Conservation (phyloP, 257 asterid genomes). For the Lycium barbarum region DNA sequence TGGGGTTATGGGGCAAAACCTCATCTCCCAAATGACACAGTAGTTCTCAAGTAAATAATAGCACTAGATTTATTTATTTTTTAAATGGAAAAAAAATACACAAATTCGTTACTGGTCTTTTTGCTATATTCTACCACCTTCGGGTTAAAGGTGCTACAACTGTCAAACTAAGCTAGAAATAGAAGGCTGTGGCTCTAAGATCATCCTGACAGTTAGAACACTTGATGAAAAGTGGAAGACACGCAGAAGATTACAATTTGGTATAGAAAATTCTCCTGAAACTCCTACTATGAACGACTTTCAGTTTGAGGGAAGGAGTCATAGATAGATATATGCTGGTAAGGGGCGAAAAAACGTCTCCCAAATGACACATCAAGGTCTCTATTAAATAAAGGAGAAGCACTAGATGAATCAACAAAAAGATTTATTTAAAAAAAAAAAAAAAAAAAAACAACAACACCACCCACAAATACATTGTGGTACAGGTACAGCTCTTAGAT, state of each 20-base stretch:
- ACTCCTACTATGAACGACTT: not conserved
- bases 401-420: not conserved
- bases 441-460: not conserved
- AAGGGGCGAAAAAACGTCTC: not conserved
- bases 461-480: not conserved
- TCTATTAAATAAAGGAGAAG: not conserved
- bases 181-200: not conserved
- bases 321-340: not conserved
- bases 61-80: not conserved
- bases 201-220: not conserved
- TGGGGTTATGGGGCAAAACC: not conserved
- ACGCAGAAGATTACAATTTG: not conserved
- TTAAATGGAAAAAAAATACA: not conserved
- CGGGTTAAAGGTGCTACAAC: not conserved
- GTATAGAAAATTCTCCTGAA: constrained; percentile 18
- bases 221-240: not conserved
- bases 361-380: constrained; percentile 10
- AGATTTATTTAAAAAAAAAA: not conserved
- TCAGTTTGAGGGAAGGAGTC: constrained; percentile 7
- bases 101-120: not conserved
- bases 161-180: constrained; percentile 2
- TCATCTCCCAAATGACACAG: constrained; percentile 1
- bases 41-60: not conserved
- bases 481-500: not conserved
- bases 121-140: not conserved